Base-by-base conservation (phyloP, 441 rosid genomes). In the Eruca vesicaria region DNA sequence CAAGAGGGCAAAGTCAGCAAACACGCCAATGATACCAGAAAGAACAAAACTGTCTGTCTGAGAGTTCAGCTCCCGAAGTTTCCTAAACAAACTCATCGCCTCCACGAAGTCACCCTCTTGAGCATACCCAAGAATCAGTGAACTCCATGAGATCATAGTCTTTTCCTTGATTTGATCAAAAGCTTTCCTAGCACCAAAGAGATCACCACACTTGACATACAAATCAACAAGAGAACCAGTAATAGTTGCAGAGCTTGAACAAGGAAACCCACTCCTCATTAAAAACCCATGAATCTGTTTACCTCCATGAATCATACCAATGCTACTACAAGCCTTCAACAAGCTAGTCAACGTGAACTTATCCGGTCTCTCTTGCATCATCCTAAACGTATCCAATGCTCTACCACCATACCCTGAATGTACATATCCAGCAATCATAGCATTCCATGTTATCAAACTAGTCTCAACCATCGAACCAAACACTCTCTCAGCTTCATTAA, bases 1-100 rank as follows among this genome's bases (percentile, higher is more conserved):
- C 68, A 83, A 86, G 26, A 89, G 88, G 3, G 97, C 91, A 43
- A 89, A 87, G 83, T 95, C 99, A 70, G 99, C 95, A 76, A 89
- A 90, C 43, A 86, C 88, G 2, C 94, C 93, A 58, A 85, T 78
- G 80, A 90, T 81, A 78, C 93, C 83, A 45, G 99, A 92, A 43
- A 95, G 80, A 70, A 82, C 88, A 82, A 86, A 93, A 52, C 80
- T 88, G 73, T 92, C 93, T 7, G 82, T 78, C 58, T 63, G 68
- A 59, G 81, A 64, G 71, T 53, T 62, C 29, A 81, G 73, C 80
- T 78, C 84, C 41, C 78, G 84, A 14, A 89, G 87, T 72, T 41
- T 84, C 86, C 72, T 83, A 69, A 95, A 95, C 84, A 93, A 82
- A 52, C 84, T 69, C 86, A 93, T 81, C 8, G 93, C 90, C 71